Evolutionary conservation across 2,329 filamentous ascomycete species (phyloP).

Genomic region (Acrocalymma vagum): DNA sequence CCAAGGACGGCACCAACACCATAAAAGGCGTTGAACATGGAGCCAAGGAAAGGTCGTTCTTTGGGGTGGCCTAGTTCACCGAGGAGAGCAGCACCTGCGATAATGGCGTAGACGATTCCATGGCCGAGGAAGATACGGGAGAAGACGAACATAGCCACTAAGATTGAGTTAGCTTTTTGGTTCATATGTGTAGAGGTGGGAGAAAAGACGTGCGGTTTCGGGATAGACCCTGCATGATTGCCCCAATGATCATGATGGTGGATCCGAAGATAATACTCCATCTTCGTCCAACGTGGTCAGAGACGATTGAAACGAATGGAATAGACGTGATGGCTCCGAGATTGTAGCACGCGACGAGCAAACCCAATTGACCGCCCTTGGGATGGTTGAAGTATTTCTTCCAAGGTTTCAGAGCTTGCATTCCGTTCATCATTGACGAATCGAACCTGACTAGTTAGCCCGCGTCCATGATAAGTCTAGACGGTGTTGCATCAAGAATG

Average conservation of each 20-base stretch:
- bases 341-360: slow-evolving; percentile 67
- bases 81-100: slow-evolving; percentile 69
- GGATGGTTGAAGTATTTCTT: slow-evolving; percentile 58
- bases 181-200: background rate
- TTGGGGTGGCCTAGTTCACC: slow-evolving; percentile 74
- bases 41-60: slow-evolving; percentile 70
- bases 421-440: slow-evolving; percentile 56
- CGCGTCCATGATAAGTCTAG: too few relatives aligned
- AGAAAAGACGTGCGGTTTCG: slow-evolving; percentile 39
- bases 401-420: slow-evolving; percentile 48
- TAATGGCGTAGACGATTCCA: slow-evolving; percentile 71
- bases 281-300: slow-evolving; percentile 64
- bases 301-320: slow-evolving; percentile 65
- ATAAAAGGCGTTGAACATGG: slow-evolving; percentile 75
- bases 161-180: background rate
- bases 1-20: slow-evolving; percentile 66
- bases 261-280: slow-evolving; percentile 66
- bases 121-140: slow-evolving; percentile 72
- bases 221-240: slow-evolving; percentile 64
- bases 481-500: too few relatives aligned
- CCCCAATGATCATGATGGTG: slow-evolving; percentile 63
- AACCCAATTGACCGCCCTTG: slow-evolving; percentile 58
- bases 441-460: too few relatives aligned
- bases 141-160: slow-evolving; percentile 62
- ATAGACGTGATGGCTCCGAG: slow-evolving; percentile 67